phyloP scores from a whole-genome alignment of 177 flowering plant species.

The Vitis hybrid region DNA sequence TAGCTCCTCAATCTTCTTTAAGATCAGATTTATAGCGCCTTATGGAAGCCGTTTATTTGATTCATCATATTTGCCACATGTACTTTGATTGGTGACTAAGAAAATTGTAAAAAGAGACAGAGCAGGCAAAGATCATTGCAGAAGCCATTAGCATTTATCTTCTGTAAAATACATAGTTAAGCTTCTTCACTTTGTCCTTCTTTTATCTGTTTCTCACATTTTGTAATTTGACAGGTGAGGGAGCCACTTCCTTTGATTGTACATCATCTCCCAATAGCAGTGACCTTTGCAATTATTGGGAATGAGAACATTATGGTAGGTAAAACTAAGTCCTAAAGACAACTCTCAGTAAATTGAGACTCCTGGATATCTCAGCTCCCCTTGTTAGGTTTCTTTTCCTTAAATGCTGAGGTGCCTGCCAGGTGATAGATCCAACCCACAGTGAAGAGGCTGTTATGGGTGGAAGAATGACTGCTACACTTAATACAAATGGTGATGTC shows the following conservation, averaged over 20 bases:
- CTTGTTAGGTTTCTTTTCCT: neutral
- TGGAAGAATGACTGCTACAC: constrained; percentile 81
- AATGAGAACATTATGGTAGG: constrained; percentile 68
- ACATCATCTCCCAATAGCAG: constrained; percentile 95
- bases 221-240: constrained; percentile 54
- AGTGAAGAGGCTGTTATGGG: constrained; percentile 88
- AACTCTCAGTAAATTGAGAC: no score
- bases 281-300: constrained; percentile 86
- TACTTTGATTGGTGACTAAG: neutral
- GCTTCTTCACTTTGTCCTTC: neutral
- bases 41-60: no score
- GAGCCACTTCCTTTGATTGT: constrained; percentile 89
- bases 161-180: neutral
- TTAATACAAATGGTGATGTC: constrained; percentile 81
- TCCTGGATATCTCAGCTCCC: neutral
- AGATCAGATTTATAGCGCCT: no score
- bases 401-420: constrained; percentile 7
- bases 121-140: neutral
- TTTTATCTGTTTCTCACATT: neutral
- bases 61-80: no score
- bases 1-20: constrained; percentile 13
- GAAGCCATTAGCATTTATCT: neutral
- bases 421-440: constrained; percentile 91
- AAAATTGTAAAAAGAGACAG: no score
- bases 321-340: constrained; percentile 3